These are phyloP conservation scores for Fusarium multiceps DNA, from an alignment of 2,329 filamentous ascomycete species.

Conservation along the genomic window DNA sequence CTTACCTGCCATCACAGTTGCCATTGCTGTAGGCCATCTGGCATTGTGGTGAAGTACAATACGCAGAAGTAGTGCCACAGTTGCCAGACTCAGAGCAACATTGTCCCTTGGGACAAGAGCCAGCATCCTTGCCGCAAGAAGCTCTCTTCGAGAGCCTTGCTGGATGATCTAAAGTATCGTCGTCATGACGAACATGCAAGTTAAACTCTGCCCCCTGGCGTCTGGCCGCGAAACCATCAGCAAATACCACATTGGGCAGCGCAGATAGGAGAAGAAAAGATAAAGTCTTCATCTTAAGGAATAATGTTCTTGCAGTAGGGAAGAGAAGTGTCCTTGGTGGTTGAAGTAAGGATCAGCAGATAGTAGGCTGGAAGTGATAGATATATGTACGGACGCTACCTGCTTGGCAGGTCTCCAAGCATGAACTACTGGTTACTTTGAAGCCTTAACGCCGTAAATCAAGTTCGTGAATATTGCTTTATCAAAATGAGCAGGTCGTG, in stretches of 20 bases:
- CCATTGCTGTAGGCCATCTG: conserved; percentile 51
- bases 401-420: background rate
- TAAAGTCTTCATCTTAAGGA: conserved; percentile 14
- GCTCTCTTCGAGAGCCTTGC: conserved; percentile 7
- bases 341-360: background rate
- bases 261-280: background rate
- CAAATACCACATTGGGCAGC: background rate
- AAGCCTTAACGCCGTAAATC: background rate
- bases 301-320: background rate
- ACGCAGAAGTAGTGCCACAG: conserved; percentile 50
- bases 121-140: conserved; percentile 47
- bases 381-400: conserved; percentile 5
- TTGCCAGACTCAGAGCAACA: conserved; percentile 52
- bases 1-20: conserved; percentile 52
- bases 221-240: conserved; percentile 14
- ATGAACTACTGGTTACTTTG: no score
- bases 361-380: background rate
- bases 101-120: conserved; percentile 45
- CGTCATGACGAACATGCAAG: background rate
- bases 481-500: background rate
- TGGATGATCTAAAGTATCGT: background rate
- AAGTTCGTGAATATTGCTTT: background rate
- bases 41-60: conserved; percentile 51
- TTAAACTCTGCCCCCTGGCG: conserved; percentile 20
- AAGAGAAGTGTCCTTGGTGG: background rate